Conservation (phyloP, 2,329 filamentous ascomycete species). For the Tolypocladium album region DNA sequence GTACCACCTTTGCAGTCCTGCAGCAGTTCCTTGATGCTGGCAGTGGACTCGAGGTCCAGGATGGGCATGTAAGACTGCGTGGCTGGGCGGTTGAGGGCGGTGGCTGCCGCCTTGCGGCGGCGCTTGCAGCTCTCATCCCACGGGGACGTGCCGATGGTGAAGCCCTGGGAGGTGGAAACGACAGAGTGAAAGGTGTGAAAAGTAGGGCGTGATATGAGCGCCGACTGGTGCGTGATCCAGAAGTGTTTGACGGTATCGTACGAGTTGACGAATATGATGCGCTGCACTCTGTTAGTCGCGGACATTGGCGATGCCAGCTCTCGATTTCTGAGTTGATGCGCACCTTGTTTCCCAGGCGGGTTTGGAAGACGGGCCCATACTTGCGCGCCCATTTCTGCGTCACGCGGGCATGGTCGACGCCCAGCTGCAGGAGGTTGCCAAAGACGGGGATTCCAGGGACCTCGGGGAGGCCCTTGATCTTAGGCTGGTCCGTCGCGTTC, state of each 20-base stretch:
- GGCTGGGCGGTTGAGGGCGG: constrained; percentile 65
- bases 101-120: constrained; percentile 67
- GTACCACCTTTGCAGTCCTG: constrained; percentile 51
- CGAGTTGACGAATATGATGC: constrained; percentile 68
- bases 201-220: constrained; percentile 65
- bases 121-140: constrained; percentile 76
- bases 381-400: constrained; percentile 46
- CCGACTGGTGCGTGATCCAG: constrained; percentile 70
- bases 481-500: constrained; percentile 43
- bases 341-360: constrained; percentile 57
- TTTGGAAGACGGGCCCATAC: constrained; percentile 56
- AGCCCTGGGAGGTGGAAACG: constrained; percentile 64
- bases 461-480: constrained; percentile 51
- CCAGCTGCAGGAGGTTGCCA: constrained; percentile 51
- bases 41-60: constrained; percentile 64
- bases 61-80: constrained; percentile 75
- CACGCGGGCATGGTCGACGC: constrained; percentile 43
- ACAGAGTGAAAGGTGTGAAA: constrained; percentile 76
- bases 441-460: constrained; percentile 52
- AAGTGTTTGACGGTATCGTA: constrained; percentile 64
- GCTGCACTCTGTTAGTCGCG: constrained; percentile 19
- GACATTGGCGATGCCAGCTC: not conserved
- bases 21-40: constrained; percentile 62
- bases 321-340: constrained; percentile 25
- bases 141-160: constrained; percentile 74